Conservation (phyloP, 2,329 filamentous ascomycete species). For the Calonectria hawksworthii region DNA sequence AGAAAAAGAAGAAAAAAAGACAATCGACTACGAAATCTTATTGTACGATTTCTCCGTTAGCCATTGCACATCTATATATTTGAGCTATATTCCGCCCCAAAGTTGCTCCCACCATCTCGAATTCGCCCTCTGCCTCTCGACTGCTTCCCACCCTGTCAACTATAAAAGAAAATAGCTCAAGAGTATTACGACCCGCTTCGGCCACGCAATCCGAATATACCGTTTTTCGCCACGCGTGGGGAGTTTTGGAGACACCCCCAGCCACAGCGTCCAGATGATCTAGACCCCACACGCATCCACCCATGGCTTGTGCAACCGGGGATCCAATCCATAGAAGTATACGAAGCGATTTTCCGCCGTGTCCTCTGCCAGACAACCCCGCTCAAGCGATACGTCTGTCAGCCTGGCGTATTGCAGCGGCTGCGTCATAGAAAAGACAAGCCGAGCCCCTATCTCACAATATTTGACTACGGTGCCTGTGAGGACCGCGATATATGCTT, state of each 20-base stretch:
- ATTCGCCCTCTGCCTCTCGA: too few relatives aligned
- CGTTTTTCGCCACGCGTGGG: neutral
- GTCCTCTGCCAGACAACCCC: neutral
- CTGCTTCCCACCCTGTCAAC: neutral
- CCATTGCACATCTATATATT: too few relatives aligned
- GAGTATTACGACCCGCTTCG: neutral
- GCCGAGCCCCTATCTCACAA: neutral
- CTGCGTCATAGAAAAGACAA: neutral
- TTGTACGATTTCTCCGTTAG: too few relatives aligned
- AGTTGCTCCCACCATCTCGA: too few relatives aligned
- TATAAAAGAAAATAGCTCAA: neutral
- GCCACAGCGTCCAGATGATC: neutral
- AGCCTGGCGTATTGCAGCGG: neutral
- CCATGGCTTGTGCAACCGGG: neutral
- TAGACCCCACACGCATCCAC: neutral
- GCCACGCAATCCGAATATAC: neutral
- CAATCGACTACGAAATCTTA: too few relatives aligned
- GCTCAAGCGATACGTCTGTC: neutral
- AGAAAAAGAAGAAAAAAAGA: too few relatives aligned
- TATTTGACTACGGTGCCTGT: neutral
- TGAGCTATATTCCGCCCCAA: too few relatives aligned
- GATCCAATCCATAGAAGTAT: neutral
- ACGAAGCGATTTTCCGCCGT: neutral
- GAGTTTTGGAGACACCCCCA: neutral
- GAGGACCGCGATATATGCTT: neutral